Conservation (phyloP, 2,329 filamentous ascomycete species). For the Aspergillus pseudoviridinutans region DNA sequence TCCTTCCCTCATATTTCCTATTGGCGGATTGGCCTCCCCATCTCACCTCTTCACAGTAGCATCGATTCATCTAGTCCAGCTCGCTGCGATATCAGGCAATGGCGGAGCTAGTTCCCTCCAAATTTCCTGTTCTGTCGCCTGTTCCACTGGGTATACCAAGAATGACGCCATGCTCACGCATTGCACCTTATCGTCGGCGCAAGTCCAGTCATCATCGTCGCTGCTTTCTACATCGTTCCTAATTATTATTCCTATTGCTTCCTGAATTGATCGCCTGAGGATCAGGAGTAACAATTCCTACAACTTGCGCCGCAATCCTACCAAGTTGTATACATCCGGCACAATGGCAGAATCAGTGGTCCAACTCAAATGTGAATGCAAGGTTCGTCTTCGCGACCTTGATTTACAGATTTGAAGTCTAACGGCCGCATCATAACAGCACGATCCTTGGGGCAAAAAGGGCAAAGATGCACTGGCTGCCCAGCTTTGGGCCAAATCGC, state of each 20-base stretch:
- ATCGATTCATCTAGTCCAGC: background rate
- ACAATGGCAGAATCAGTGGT: conserved; percentile 50
- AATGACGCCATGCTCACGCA: background rate
- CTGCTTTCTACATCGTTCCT: background rate
- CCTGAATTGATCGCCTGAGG: background rate
- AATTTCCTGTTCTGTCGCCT: background rate
- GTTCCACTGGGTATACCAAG: background rate
- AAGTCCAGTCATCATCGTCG: background rate
- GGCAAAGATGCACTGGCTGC: conserved; percentile 64
- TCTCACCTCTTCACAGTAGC: background rate
- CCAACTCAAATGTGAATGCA: conserved; percentile 53
- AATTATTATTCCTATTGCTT: background rate
- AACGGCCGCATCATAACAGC: conserved; percentile 28
- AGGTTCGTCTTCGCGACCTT: conserved; percentile 27
- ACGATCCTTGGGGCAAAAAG: conserved; percentile 69
- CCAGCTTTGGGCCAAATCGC: conserved; percentile 61
- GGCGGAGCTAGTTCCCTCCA: background rate
- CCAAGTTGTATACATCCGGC: background rate
- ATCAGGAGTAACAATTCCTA: background rate
- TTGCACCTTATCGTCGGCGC: background rate
- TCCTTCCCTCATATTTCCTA: background rate
- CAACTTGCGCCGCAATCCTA: conserved; percentile 11
- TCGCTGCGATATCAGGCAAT: background rate
- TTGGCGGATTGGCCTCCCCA: background rate
- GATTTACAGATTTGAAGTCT: background rate